phyloP scores from a whole-genome alignment of 1,139 yeast genomes.

The Nakaseomyces glabratus region DNA sequence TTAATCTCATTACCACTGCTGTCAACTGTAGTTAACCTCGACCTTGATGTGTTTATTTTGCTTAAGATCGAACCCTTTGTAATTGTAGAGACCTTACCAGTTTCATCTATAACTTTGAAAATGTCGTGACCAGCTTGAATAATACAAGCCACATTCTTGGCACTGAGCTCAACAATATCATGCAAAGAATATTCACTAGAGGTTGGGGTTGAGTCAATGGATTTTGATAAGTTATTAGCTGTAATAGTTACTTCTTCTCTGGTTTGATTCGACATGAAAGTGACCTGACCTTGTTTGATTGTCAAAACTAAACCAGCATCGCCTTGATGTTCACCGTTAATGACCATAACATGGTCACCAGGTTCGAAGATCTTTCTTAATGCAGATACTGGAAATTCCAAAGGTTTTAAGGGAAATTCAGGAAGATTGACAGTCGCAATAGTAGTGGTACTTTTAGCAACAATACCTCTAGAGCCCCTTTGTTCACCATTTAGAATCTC shows the following conservation, averaged over 20 bases:
- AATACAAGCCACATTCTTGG: conserved; percentile 81
- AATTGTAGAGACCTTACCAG: conserved; percentile 65
- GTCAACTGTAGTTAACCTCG: conserved; percentile 82
- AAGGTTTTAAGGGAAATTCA: conserved; percentile 39
- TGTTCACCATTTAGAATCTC: conserved; percentile 92
- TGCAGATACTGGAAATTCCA: conserved; percentile 71
- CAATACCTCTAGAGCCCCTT: conserved; percentile 78
- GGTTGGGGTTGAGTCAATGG: conserved; percentile 60
- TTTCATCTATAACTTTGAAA: conserved; percentile 73
- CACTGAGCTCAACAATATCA: conserved; percentile 82
- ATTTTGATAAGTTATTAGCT: conserved; percentile 75
- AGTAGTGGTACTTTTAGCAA: conserved; percentile 43
- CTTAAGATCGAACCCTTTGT: conserved; percentile 75
- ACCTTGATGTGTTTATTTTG: conserved; percentile 52
- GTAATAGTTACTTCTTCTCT: conserved; percentile 83
- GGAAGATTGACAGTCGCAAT: conserved; percentile 38
- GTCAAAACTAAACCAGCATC: conserved; percentile 92
- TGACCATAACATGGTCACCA: conserved; percentile 93
- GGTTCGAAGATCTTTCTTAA: conserved; percentile 77
- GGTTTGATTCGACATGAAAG: conserved; percentile 82
- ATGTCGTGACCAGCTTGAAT: conserved; percentile 83
- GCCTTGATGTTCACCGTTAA: conserved; percentile 84
- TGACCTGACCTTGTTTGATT: conserved; percentile 75
- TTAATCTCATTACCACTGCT: conserved; percentile 73
- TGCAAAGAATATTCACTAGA: conserved; percentile 76